A percentile compares a stretch with the other conserved stretches of the same genome.
phyloP scores from a whole-genome alignment of 2,329 filamentous ascomycete species.

The Teratosphaeria destructans region DNA sequence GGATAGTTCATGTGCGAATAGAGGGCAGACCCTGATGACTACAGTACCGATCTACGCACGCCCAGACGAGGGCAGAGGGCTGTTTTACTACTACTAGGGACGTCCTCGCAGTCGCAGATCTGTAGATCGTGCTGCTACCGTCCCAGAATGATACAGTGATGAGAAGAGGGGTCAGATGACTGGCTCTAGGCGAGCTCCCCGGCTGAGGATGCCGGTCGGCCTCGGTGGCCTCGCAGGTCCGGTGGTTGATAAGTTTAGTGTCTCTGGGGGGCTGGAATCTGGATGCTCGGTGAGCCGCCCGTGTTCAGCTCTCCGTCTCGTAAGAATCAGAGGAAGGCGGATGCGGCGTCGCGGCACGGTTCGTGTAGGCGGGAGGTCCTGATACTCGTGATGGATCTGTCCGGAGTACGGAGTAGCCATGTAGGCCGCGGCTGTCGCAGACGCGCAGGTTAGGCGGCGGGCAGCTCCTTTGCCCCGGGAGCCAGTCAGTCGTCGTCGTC shows the following conservation, averaged over 20 bases:
- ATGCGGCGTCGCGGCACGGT: background rate
- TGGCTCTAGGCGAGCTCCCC: background rate
- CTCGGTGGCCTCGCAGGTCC: background rate
- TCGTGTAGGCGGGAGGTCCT: background rate
- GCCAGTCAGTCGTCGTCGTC: too few species aligned
- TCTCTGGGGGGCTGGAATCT: background rate
- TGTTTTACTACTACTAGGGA: too few species aligned
- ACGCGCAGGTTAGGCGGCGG: too few species aligned
- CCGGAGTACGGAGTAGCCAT: background rate
- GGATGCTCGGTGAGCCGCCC: background rate
- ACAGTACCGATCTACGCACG: too few species aligned
- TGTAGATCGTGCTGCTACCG: background rate
- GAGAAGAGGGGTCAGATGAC: background rate
- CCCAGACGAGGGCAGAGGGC: too few species aligned
- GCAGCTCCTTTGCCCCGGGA: too few species aligned
- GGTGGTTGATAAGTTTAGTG: background rate
- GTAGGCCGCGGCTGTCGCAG: too few species aligned
- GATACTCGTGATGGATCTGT: background rate
- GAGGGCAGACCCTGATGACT: too few species aligned
- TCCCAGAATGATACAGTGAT: background rate
- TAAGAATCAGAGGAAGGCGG: background rate
- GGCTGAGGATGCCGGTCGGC: background rate
- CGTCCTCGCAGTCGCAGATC: too few species aligned
- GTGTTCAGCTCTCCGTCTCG: background rate
- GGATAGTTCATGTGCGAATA: too few species aligned